Conservation (phyloP, 2,329 filamentous ascomycete species). For the Ophiostoma populinum region DNA sequence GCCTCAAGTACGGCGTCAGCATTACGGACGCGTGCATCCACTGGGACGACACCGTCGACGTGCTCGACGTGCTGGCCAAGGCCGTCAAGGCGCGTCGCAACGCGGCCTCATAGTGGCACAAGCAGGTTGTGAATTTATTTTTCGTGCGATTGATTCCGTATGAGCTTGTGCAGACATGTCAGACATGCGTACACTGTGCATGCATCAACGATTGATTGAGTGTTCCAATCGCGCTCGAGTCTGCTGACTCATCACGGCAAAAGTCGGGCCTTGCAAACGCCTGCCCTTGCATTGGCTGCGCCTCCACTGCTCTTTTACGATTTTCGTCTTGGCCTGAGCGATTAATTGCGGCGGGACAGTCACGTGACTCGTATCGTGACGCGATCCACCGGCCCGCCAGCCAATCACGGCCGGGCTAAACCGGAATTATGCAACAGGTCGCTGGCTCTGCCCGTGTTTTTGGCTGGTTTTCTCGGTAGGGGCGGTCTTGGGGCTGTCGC, state of each 20-base stretch:
- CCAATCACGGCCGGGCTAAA: slow-evolving; percentile 14
- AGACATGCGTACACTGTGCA: too few relatives aligned
- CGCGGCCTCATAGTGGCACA: slow-evolving; percentile 12
- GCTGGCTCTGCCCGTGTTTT: too few relatives aligned
- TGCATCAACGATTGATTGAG: neutral
- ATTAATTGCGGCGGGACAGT: slow-evolving; percentile 7
- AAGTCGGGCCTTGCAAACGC: slow-evolving; percentile 6
- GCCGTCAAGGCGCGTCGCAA: slow-evolving; percentile 61
- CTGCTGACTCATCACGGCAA: slow-evolving; percentile 3
- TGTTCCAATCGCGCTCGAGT: neutral
- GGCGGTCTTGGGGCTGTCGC: neutral
- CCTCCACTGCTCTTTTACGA: neutral
- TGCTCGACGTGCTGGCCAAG: slow-evolving; percentile 61
- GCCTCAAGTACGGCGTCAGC: slow-evolving; percentile 81
- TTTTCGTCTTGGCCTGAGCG: slow-evolving; percentile 7
- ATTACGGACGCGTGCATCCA: slow-evolving; percentile 96
- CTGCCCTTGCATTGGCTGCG: slow-evolving; percentile 2
- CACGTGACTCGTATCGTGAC: slow-evolving; percentile 10
- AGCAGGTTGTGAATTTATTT: too few relatives aligned
- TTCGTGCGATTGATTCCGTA: too few relatives aligned
- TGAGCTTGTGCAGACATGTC: too few relatives aligned
- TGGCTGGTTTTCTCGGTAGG: neutral
- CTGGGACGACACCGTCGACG: slow-evolving; percentile 75
- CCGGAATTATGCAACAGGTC: slow-evolving; percentile 12
- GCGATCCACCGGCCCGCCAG: slow-evolving; percentile 5